Evolutionary conservation across 2,329 filamentous ascomycete genomes (phyloP), one percentile per base, ranked within the genome.

Genomic region (Graphiopsis chlorocephala): DNA sequence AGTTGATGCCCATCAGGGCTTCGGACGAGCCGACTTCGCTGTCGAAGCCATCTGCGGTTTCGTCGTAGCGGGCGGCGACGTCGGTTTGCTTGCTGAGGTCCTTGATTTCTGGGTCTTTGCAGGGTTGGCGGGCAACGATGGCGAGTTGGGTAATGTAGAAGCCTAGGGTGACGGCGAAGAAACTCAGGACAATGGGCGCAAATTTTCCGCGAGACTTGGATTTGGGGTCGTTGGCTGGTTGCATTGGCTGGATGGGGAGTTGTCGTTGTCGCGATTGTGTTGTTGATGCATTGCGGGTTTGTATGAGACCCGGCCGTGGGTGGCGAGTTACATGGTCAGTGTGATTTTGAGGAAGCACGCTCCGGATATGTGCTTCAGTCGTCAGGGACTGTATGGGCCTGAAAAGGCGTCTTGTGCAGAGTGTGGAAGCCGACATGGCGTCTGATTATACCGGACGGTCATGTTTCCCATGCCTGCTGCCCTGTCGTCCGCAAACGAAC

Each of bases 11-110:
- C 66, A 79, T 77, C 38, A 81, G 67, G 65, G 69, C 74, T 68
- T 84, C 82, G 6, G 77, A 77, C 20, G 76, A 70, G 62, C 77
- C 77, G 38, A 83, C 80, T 61, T 82, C 79, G 69, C 78, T 76
- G 67, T 84, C 82, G 69, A 82, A 84, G 45, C 71, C 74, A 31
- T 77, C 74, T 1, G 82, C 82, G 1, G 72, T 78, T 38, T 75
- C 75, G 68, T 83, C 80, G 67, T 82, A 84, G 23, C 80, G 76
- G 57, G 76, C 77, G 1, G 78, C 77, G 26, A 82, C 76, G 68
- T 83, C 81, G 48, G 69, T 72, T 64, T 77, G 74, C 28, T 69
- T 61, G 7, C 67, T 29, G 33, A 76, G 59, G 17, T 72, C 62
- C n/a, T 65, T 62, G 25, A 74, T 68, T 6, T 61, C 42, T 2